Evolutionary conservation across 306 rosid genomes (phyloP).

Genomic region (Quercus rubra): DNA sequence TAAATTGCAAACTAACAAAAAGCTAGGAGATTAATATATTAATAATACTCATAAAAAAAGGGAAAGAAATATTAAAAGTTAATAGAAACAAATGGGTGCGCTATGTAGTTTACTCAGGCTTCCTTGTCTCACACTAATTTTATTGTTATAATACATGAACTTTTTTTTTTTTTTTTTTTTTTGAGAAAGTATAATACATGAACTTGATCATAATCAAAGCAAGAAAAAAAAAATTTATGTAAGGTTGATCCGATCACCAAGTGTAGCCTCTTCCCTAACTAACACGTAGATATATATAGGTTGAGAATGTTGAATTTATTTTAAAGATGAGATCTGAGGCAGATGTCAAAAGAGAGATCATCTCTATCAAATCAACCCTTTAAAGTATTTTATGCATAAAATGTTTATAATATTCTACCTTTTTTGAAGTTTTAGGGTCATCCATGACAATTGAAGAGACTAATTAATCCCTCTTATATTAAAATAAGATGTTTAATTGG

Average conservation of each 20-base stretch:
- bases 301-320: slow-evolving; percentile 33
- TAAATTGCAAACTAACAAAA: neutral
- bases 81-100: slow-evolving; percentile 1
- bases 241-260: slow-evolving; percentile 20
- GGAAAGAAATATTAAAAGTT: neutral
- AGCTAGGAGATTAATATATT: neutral
- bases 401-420: slow-evolving; percentile 19
- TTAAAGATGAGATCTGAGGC: slow-evolving; percentile 7
- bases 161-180: too few relatives aligned
- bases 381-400: neutral
- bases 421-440: slow-evolving; percentile 33
- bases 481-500: slow-evolving; percentile 17
- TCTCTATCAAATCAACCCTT: slow-evolving; percentile 25
- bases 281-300: slow-evolving; percentile 29
- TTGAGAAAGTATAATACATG: neutral
- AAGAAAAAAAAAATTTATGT: neutral
- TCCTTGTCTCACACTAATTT: slow-evolving; percentile 13
- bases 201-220: neutral
- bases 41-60: neutral
- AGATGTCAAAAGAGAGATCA: neutral
- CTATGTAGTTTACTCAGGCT: slow-evolving; percentile 21
- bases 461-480: slow-evolving; percentile 30
- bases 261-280: slow-evolving; percentile 20
- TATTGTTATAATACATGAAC: neutral
- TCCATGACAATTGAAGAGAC: slow-evolving; percentile 38